These are phyloP conservation scores for Cercospora canescens DNA, from an alignment of 2,329 filamentous ascomycete species.

Conservation along the genomic window DNA sequence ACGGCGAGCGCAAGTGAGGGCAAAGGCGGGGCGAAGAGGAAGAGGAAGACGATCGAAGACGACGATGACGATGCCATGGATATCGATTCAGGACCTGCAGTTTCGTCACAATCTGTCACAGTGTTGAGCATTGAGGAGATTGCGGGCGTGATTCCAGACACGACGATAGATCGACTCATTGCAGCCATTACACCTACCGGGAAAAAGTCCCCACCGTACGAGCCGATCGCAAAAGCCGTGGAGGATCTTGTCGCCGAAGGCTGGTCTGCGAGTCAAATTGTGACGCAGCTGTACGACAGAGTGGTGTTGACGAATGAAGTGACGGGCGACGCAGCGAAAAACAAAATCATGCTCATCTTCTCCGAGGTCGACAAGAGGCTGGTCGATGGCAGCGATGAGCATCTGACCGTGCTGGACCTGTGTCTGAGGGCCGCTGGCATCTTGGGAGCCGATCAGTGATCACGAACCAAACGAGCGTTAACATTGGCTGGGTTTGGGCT, in stretches of 20 bases:
- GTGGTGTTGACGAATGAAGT: slow-evolving; percentile 77
- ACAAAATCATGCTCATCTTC: slow-evolving; percentile 83
- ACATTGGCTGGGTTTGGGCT: not conserved
- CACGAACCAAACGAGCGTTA: not conserved
- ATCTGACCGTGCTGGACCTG: slow-evolving; percentile 85
- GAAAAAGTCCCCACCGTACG: slow-evolving; percentile 60
- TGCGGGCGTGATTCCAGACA: slow-evolving; percentile 84
- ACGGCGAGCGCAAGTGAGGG: slow-evolving; percentile 32
- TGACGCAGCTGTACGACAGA: slow-evolving; percentile 80
- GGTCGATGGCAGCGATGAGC: slow-evolving; percentile 93
- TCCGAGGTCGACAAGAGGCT: slow-evolving; percentile 93
- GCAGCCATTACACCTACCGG: slow-evolving; percentile 69
- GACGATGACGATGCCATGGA: slow-evolving; percentile 58
- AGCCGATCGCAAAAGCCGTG: slow-evolving; percentile 73
- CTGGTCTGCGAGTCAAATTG: slow-evolving; percentile 90
- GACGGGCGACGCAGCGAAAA: slow-evolving; percentile 83
- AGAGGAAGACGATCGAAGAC: slow-evolving; percentile 59
- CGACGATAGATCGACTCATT: slow-evolving; percentile 69
- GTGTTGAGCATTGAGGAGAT: slow-evolving; percentile 88
- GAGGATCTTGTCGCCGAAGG: slow-evolving; percentile 93
- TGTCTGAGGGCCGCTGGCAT: slow-evolving; percentile 64
- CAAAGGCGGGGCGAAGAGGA: slow-evolving; percentile 29
- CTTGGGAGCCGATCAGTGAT: not conserved
- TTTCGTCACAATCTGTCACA: slow-evolving; percentile 56
- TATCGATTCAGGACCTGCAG: slow-evolving; percentile 36